These are phyloP conservation scores for Rhazya stricta DNA, from an alignment of 257 asterid genomes.

Conservation along the genomic window DNA sequence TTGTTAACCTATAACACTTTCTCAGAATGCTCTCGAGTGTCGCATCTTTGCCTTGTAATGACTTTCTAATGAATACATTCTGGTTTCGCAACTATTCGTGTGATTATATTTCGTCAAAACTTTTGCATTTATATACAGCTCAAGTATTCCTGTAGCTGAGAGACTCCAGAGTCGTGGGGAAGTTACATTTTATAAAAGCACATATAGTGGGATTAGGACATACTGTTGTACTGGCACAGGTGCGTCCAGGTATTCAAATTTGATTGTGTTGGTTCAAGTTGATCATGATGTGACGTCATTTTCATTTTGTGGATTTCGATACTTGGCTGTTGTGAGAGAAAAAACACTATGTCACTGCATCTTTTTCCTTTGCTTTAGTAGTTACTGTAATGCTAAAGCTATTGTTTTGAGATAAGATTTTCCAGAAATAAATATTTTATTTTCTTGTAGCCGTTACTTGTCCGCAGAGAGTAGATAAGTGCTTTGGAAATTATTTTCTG, in stretches of 20 bases:
- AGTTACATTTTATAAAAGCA: constrained; percentile 34
- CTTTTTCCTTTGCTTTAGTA: not conserved
- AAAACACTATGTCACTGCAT: not conserved
- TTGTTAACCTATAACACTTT: not conserved
- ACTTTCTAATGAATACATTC: not conserved
- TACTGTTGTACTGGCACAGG: constrained; percentile 56
- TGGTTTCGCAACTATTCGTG: not conserved
- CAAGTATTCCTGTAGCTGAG: constrained; percentile 48
- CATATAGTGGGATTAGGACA: constrained; percentile 47
- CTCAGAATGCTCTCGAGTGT: not conserved
- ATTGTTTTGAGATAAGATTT: not conserved
- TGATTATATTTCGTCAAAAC: not conserved
- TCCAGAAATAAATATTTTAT: not conserved
- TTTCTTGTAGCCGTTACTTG: not conserved
- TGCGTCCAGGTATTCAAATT: constrained; percentile 36
- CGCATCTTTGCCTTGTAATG: not conserved
- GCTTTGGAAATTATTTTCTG: not conserved
- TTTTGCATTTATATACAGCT: constrained; percentile 44
- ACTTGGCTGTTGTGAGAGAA: not conserved
- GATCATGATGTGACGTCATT: not conserved
- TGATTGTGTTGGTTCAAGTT: constrained; percentile 4
- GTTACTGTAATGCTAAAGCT: not conserved
- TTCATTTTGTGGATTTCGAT: not conserved
- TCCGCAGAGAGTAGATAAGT: not conserved
- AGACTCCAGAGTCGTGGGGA: constrained; percentile 37